Evolutionary conservation across 2,329 filamentous ascomycete species (phyloP), one percentile per base, ranked within the genome.

Genomic region (Penicillium hordei): DNA sequence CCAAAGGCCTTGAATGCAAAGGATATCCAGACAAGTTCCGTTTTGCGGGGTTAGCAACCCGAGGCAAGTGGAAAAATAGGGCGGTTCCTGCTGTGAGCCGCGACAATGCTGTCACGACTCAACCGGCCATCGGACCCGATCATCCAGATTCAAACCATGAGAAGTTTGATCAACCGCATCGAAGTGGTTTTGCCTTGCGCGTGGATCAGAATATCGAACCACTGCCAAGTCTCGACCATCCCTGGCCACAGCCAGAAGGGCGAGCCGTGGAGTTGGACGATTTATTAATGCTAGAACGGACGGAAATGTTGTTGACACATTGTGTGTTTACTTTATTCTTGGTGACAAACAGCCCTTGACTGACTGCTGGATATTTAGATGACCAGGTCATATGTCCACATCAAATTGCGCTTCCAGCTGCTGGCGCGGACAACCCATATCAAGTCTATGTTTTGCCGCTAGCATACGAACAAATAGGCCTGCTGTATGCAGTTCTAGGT

Each of bases 1-100:
- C 62, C 12, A 73, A 70, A 48, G 70, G 70, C 34, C 57, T 72
- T 17, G 54, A 68, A 44, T 73, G 70, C 52, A 66, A 61, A 36
- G 70, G 69, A 15, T 72, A 72, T 48, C 70, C 70, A 2, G 70
- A 72, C 7, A 70, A 69, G n/a, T 72, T 70, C 53, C 62, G 68
- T 2, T 72, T 72, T 23, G 69, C 68, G 42, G 69, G 69, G 1
- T 62, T 72, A 25, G 68, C 69, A 21, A 71, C 64, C 52, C 65
- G 69, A 9, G 70, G 70, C 4, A 71, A 68, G 44, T 72, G 69
- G 70, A 72, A 70, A 44, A 63, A 64, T 40, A 64, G 60, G 19
- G 60, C 62, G 21, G 55, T 62, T 21, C 70, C 69, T 10, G 38
- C 48, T 42, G 36, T 36, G 9, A 29, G 17, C 44, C 40, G 25